Evolutionary conservation across 2,329 filamentous ascomycete genomes (phyloP), one percentile per base, ranked within the genome.

Genomic region (Talaromyces funiculosus): DNA sequence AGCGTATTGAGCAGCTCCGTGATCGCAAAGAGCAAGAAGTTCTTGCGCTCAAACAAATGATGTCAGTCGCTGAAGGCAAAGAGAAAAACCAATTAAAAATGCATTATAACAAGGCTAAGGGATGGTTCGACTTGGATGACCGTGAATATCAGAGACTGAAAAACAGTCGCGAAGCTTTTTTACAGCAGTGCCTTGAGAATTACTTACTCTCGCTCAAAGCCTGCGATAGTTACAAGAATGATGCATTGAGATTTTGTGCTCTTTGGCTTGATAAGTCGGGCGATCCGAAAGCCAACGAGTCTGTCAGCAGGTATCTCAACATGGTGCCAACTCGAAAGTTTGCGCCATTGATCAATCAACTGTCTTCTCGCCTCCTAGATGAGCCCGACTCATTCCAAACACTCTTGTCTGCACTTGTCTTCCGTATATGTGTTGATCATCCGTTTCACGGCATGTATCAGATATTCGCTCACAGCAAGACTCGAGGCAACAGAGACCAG

Each of bases 391-490:
- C 79, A 0, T 99, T 99, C 69, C 94, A 99, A 69, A 81, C 80
- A 42, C 80, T 93, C 1, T 79, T 99, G 1, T 84, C 86, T 56
- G 80, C 81, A 1, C 78, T 99, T 18, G 86, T 97, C 3, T 85
- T 86, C 68, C 87, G 86, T 8, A 96, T 99, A 59, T 97, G 93
- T 70, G 81, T 84, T 10, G 92, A 99, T 61, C 94, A 99, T 75
- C 95, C 94, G 0, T 96, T 92, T 72, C 95, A 99, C 71, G 92
- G 92, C 53, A 93, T 97, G 86, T 96, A 99, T 72, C 92, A 97
- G 67, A 90, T 99, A 43, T 97, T 93, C 80, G 90, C 92, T 2
- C 87, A 89, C 22, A 86, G 85, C 47, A 89, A 87, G 67, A 86
- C 84, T 55, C 86, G 87, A 67, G 81, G 73, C 56, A 76, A 81